Conservation (phyloP, 192 early-diverging fungal species). For the Coemansia biformis region DNA sequence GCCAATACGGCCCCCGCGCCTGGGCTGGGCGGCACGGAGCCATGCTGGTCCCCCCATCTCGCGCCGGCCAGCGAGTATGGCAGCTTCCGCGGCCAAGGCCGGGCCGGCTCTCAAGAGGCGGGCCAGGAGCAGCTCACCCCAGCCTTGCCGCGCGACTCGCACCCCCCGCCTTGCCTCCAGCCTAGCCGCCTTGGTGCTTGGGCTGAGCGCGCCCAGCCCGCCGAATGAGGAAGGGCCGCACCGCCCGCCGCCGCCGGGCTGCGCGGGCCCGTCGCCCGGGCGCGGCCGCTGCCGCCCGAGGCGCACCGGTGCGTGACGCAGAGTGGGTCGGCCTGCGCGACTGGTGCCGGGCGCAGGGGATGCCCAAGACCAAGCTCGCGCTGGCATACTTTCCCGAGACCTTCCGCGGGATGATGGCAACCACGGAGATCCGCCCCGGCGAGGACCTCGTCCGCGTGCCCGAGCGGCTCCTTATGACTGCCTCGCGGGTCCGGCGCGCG, state of each 20-base stretch:
- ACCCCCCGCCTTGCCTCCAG: too few relatives aligned
- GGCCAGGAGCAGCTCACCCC: too few relatives aligned
- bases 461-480: constrained; percentile 36
- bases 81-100: too few relatives aligned
- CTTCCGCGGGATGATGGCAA: constrained; percentile 50
- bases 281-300: too few relatives aligned
- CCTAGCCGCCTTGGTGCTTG: not conserved
- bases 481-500: constrained; percentile 19
- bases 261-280: too few relatives aligned
- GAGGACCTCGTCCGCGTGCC: constrained; percentile 35
- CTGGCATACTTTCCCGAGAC: constrained; percentile 37
- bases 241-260: constrained; percentile 8
- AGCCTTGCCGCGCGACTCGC: too few relatives aligned
- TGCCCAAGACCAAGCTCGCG: constrained; percentile 30
- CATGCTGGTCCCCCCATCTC: too few relatives aligned
- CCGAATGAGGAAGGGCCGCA: constrained; percentile 29
- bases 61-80: too few relatives aligned
- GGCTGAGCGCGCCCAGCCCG: not conserved
- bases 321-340: constrained; percentile 22
- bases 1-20: too few relatives aligned
- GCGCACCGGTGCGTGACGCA: constrained; percentile 13
- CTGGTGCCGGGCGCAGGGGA: constrained; percentile 31
- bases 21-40: too few relatives aligned
- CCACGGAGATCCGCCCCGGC: constrained; percentile 19
- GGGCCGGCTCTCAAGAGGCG: too few relatives aligned